phyloP scores from a whole-genome alignment of 1,284 basidiomycete genomes.

The Porogramme epimiltina region DNA sequence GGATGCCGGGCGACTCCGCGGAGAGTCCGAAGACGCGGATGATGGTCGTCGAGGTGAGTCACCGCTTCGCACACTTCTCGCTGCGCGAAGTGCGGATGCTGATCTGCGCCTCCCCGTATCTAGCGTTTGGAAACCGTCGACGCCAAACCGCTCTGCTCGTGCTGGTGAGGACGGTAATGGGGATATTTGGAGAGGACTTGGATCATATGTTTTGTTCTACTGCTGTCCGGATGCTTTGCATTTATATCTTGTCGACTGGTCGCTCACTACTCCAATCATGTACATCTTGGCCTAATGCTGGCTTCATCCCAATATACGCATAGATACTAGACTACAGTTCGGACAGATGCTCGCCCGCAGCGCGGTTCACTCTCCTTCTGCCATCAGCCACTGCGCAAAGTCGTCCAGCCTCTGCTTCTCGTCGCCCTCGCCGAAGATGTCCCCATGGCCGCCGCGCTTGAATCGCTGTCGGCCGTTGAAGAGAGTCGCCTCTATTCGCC shows the following conservation, averaged over 20 bases:
- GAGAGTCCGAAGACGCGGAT: conserved; percentile 50
- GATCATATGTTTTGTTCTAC: conserved; percentile 3
- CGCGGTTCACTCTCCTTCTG: conserved; percentile 60
- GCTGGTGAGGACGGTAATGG: conserved; percentile 50
- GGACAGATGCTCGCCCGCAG: not conserved
- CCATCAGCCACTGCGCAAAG: conserved; percentile 86
- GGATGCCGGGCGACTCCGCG: conserved; percentile 58
- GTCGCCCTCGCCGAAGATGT: conserved; percentile 61
- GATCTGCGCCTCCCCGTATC: conserved; percentile 2
- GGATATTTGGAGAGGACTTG: not conserved
- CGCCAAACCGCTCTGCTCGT: conserved; percentile 66
- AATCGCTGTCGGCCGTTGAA: conserved; percentile 84
- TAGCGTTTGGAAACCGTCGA: conserved; percentile 77
- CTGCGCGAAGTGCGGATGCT: not conserved
- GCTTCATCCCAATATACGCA: conserved; percentile 10
- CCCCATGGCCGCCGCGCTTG: conserved; percentile 67
- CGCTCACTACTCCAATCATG: conserved; percentile 2
- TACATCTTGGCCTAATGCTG: conserved; percentile 8
- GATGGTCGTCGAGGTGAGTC: conserved; percentile 71
- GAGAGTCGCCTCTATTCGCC: conserved; percentile 80
- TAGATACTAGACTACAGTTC: conserved; percentile 10
- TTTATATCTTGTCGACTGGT: conserved; percentile 4
- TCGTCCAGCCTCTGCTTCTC: conserved; percentile 85
- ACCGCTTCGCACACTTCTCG: not conserved
- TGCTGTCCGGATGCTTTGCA: conserved; percentile 18